phyloP scores from a whole-genome alignment of 306 rosid genomes.

The Acacia melanoxylon region DNA sequence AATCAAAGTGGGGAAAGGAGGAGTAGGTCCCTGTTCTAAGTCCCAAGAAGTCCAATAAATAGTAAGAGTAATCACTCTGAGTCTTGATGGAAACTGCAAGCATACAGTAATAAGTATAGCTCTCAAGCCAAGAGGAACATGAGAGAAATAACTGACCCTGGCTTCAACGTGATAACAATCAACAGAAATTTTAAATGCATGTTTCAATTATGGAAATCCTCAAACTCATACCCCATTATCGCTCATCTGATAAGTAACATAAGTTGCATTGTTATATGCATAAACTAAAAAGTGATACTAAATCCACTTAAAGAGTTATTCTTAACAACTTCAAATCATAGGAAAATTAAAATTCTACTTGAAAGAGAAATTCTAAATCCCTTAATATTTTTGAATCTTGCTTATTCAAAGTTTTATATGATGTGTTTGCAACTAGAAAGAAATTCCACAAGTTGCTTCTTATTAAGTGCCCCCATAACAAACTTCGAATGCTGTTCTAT shows the following conservation, averaged over 20 bases:
- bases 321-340: neutral
- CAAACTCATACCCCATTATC: neutral
- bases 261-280: neutral
- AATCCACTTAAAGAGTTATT: conserved; percentile 17
- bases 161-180: conserved; percentile 20
- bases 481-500: neutral
- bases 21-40: neutral
- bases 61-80: neutral
- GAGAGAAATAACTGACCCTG: neutral
- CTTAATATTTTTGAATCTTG: neutral
- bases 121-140: conserved; percentile 5
- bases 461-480: neutral
- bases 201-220: conserved; percentile 2
- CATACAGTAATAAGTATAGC: neutral
- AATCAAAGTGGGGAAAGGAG: neutral
- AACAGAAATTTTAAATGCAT: neutral
- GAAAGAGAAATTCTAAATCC: neutral
- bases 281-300: neutral
- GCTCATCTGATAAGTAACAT: neutral
- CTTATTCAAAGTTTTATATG: neutral
- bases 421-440: neutral
- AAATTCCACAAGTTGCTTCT: neutral
- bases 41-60: neutral
- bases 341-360: neutral
- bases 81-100: neutral